Percentiles rank a stretch among this genome's conserved stretches.
Conservation (phyloP, 108 stramenopile genomes). For the Aurantiochytrium sp. region DNA sequence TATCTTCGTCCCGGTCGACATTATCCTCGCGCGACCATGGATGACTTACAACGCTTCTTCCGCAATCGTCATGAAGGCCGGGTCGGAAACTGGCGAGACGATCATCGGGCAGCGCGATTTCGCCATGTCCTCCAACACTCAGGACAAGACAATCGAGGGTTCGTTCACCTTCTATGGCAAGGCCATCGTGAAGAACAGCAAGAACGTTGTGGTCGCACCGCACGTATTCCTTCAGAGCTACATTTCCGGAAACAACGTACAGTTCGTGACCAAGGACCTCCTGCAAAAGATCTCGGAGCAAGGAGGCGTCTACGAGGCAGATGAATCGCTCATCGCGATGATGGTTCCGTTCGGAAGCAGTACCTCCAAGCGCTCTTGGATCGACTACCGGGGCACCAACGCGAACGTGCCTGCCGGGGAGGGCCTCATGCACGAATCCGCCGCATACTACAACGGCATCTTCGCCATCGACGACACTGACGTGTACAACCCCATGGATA, state of each 20-base stretch:
- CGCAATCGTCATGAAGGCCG: background rate
- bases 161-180: background rate
- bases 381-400: background rate
- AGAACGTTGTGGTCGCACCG: background rate
- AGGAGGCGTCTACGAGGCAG: background rate
- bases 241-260: background rate
- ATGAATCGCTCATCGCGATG: background rate
- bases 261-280: background rate
- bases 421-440: background rate
- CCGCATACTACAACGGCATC: background rate
- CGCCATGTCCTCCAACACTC: background rate
- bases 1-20: background rate
- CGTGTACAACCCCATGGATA: too few species aligned
- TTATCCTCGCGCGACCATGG: background rate
- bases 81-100: background rate
- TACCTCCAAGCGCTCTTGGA: background rate
- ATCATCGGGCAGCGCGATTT: background rate
- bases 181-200: background rate
- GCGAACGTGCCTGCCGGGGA: background rate
- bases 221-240: background rate
- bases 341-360: background rate
- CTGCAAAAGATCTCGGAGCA: background rate
- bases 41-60: background rate
- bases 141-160: background rate
- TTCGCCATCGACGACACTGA: background rate